phyloP scores from a whole-genome alignment of 129 eudicot species.

The Flaveria trinervia region DNA sequence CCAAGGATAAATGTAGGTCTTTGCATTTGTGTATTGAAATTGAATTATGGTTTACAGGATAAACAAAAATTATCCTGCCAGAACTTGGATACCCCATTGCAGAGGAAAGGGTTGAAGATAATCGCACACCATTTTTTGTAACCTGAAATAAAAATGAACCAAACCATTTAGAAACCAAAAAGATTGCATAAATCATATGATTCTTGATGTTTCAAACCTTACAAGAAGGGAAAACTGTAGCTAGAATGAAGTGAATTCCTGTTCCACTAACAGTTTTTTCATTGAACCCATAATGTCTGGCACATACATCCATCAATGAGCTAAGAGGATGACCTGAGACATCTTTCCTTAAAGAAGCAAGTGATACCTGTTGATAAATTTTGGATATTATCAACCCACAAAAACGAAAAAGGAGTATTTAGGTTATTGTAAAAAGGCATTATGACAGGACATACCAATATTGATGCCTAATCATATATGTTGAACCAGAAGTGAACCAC shows the following conservation, averaged over 20 bases:
- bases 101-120: conserved; percentile 67
- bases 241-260: conserved; percentile 76
- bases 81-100: conserved; percentile 77
- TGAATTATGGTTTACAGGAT: conserved; percentile 49
- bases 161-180: not conserved
- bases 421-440: not conserved
- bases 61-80: conserved; percentile 66
- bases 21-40: conserved; percentile 47
- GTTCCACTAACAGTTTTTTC: conserved; percentile 42
- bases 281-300: conserved; percentile 47
- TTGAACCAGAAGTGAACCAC: not conserved
- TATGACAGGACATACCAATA: not conserved
- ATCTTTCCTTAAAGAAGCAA: conserved; percentile 49
- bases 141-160: conserved; percentile 45
- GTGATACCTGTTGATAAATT: conserved; percentile 63
- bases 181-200: not conserved
- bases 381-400: not conserved
- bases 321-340: conserved; percentile 48
- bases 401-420: conserved; percentile 1
- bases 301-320: conserved; percentile 57
- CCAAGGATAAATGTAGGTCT: conserved; percentile 56
- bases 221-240: conserved; percentile 74
- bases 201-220: conserved; percentile 54
- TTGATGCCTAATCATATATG: not conserved
- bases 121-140: conserved; percentile 64